phyloP scores from a whole-genome alignment of 345 rosid genomes.

The Salix suchowensis region DNA sequence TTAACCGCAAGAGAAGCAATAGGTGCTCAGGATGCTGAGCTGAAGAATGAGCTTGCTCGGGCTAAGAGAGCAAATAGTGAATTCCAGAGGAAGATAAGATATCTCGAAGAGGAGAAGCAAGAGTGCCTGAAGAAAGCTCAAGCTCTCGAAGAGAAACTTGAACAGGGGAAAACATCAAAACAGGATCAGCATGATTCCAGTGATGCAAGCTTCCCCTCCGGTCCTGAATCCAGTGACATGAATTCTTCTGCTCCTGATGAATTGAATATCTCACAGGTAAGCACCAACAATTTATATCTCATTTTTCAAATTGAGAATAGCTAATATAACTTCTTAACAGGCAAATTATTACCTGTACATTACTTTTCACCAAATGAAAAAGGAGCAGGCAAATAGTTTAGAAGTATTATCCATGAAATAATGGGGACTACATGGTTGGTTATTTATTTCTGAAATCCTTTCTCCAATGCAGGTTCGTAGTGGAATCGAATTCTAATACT shows the following conservation, averaged over 20 bases:
- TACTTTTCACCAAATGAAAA: background rate
- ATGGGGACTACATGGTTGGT: background rate
- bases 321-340: background rate
- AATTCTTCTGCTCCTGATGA: conserved; percentile 14
- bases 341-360: background rate
- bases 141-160: conserved; percentile 27
- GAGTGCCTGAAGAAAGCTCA: conserved; percentile 34
- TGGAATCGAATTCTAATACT: conserved; percentile 3
- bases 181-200: conserved; percentile 9
- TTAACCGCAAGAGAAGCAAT: conserved; percentile 60
- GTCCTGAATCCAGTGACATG: conserved; percentile 6
- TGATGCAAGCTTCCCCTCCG: conserved; percentile 10
- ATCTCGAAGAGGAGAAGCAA: conserved; percentile 51
- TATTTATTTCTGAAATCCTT: background rate
- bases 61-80: conserved; percentile 46
- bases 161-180: conserved; percentile 22
- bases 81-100: conserved; percentile 46
- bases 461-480: conserved; percentile 29
- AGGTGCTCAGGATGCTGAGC: conserved; percentile 44
- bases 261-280: conserved; percentile 24
- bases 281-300: conserved; percentile 8
- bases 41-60: conserved; percentile 58
- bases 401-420: background rate
- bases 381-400: background rate
- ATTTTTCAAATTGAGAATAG: conserved; percentile 6